These are phyloP conservation scores for Polytrichum commune DNA, from an alignment of 225 moss, liverwort and hornwort genomes.

Conservation along the genomic window DNA sequence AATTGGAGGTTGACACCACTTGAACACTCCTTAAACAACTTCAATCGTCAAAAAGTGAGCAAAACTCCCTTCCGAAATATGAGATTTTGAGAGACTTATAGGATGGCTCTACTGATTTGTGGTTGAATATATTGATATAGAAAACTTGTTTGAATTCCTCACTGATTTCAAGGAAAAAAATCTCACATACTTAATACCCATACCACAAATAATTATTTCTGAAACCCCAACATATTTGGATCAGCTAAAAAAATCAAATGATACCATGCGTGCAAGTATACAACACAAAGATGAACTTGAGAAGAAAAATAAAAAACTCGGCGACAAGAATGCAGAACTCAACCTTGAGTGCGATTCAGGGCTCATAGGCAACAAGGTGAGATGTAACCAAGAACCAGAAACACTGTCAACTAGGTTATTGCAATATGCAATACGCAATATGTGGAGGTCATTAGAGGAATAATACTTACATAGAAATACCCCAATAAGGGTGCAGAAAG, in stretches of 20 bases:
- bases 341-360: conserved; percentile 76
- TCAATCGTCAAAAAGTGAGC: no score
- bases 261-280: conserved; percentile 54
- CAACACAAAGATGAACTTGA: conserved; percentile 76
- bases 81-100: no score
- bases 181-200: no score
- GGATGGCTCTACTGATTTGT: background rate
- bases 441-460: background rate
- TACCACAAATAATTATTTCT: no score
- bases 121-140: no score
- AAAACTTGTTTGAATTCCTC: no score
- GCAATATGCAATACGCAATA: background rate
- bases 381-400: no score
- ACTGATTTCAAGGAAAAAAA: no score
- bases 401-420: no score
- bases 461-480: background rate
- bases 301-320: conserved; percentile 40
- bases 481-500: background rate
- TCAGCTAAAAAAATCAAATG: conserved; percentile 78
- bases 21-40: no score
- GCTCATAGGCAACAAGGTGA: conserved; percentile 67
- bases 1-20: no score
- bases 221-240: background rate
- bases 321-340: conserved; percentile 63
- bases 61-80: no score